These are phyloP conservation scores for Botryosphaeria dothidea DNA, from an alignment of 2,329 filamentous ascomycete species.

Conservation along the genomic window DNA sequence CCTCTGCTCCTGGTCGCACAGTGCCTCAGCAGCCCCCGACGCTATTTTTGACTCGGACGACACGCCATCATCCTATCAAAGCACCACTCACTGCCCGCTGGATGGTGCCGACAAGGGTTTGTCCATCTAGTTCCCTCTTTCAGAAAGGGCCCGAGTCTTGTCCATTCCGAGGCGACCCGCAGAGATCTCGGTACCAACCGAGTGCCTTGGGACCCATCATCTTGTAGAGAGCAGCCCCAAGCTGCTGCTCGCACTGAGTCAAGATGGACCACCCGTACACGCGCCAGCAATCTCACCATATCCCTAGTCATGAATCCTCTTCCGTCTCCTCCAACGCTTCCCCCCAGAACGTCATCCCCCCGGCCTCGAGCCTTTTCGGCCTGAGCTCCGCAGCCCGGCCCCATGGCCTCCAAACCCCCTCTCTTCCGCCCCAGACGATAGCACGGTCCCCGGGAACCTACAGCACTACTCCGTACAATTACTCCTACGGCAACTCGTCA, in stretches of 20 bases:
- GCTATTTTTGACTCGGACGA: slow-evolving; percentile 14
- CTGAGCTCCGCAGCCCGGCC: slow-evolving; percentile 28
- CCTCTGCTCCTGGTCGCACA: slow-evolving; percentile 12
- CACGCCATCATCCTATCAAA: slow-evolving; percentile 9
- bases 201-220: slow-evolving; percentile 32
- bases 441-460: slow-evolving; percentile 35
- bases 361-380: slow-evolving; percentile 35
- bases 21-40: slow-evolving; percentile 2
- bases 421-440: slow-evolving; percentile 27
- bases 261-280: slow-evolving; percentile 26
- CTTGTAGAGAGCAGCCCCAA: slow-evolving; percentile 8
- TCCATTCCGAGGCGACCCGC: slow-evolving; percentile 10
- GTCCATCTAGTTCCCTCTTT: slow-evolving; percentile 18
- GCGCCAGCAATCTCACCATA: slow-evolving; percentile 22
- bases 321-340: slow-evolving; percentile 34
- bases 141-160: slow-evolving; percentile 14
- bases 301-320: slow-evolving; percentile 33
- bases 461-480: slow-evolving; percentile 32
- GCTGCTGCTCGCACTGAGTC: not conserved
- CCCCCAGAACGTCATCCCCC: slow-evolving; percentile 34
- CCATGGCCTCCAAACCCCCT: slow-evolving; percentile 30
- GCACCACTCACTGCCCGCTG: not conserved
- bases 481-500: slow-evolving; percentile 29
- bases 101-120: slow-evolving; percentile 17
- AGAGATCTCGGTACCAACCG: slow-evolving; percentile 36